Conservation (phyloP, 306 rosid species). For the Quercus wislizeni region DNA sequence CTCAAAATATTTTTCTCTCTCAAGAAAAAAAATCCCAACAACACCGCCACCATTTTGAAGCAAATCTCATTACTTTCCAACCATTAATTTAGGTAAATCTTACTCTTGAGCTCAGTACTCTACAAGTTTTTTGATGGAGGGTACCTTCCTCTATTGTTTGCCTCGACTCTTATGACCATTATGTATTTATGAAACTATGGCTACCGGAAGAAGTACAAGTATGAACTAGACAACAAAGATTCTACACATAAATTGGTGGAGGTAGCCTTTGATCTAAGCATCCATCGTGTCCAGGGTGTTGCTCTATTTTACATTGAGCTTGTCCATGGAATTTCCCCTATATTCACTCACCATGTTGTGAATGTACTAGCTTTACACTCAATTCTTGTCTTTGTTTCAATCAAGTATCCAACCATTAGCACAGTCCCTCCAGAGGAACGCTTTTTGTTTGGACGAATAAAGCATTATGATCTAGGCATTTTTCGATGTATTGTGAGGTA, state of each 20-base stretch:
- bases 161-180: constrained; percentile 38
- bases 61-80: no score
- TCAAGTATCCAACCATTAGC: constrained; percentile 63
- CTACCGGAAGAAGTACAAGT: constrained; percentile 51
- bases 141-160: constrained; percentile 68
- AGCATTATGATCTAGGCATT: constrained; percentile 45
- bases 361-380: constrained; percentile 67
- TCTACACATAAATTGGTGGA: constrained; percentile 45
- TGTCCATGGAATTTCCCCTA: constrained; percentile 80
- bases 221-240: constrained; percentile 49
- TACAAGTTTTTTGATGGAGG: constrained; percentile 77
- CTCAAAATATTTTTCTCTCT: no score
- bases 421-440: constrained; percentile 51
- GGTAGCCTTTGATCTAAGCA: not conserved
- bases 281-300: constrained; percentile 45
- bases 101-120: constrained; percentile 61
- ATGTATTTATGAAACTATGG: constrained; percentile 75
- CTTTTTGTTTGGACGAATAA: constrained; percentile 49
- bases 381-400: constrained; percentile 52
- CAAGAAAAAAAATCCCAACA: no score
- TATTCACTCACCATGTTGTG: constrained; percentile 59
- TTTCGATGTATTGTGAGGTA: constrained; percentile 62
- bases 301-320: constrained; percentile 75
- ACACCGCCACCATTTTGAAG: no score
- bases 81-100: constrained; percentile 12